These are phyloP conservation scores for Fusarium succisae DNA, from an alignment of 2,329 filamentous ascomycete genomes.

Conservation along the genomic window DNA sequence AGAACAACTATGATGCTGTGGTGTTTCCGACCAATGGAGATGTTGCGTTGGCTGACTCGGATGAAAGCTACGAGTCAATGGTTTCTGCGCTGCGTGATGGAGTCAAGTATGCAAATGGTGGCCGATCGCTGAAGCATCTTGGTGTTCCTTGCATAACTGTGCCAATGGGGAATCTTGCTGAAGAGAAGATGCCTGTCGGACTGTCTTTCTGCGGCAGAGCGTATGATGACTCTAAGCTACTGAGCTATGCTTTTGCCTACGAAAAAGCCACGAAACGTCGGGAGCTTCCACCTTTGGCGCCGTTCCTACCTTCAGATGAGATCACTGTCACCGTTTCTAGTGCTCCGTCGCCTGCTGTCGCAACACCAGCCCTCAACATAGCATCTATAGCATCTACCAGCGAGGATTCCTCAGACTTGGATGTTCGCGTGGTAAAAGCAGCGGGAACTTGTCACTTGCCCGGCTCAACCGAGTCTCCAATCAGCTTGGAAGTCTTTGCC, in stretches of 20 bases:
- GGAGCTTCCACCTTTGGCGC: neutral
- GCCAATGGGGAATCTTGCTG: constrained; percentile 60
- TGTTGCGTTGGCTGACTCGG: constrained; percentile 58
- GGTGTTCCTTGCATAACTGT: constrained; percentile 64
- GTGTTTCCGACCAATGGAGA: constrained; percentile 57
- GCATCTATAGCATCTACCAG: neutral
- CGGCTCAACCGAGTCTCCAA: fast-evolving
- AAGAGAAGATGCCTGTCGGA: constrained; percentile 61
- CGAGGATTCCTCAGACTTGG: fast-evolving
- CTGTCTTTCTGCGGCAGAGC: constrained; percentile 62
- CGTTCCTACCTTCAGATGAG: neutral
- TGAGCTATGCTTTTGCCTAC: constrained; percentile 39
- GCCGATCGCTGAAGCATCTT: constrained; percentile 61
- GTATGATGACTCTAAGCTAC: constrained; percentile 52
- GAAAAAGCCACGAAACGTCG: neutral
- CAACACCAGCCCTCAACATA: neutral
- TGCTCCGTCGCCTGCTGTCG: too few species aligned
- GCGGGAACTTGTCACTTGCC: fast-evolving
- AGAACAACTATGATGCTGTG: neutral
- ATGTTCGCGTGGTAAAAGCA: neutral
- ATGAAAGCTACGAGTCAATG: constrained; percentile 44
- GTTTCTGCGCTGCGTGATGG: constrained; percentile 49
- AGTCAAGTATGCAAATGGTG: constrained; percentile 63
- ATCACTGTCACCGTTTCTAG: too few species aligned
- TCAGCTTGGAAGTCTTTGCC: neutral